Evolutionary conservation across 768 basidiomycete genomes (phyloP), one percentile per base, ranked within the genome.

Genomic region (Collybia sordida): DNA sequence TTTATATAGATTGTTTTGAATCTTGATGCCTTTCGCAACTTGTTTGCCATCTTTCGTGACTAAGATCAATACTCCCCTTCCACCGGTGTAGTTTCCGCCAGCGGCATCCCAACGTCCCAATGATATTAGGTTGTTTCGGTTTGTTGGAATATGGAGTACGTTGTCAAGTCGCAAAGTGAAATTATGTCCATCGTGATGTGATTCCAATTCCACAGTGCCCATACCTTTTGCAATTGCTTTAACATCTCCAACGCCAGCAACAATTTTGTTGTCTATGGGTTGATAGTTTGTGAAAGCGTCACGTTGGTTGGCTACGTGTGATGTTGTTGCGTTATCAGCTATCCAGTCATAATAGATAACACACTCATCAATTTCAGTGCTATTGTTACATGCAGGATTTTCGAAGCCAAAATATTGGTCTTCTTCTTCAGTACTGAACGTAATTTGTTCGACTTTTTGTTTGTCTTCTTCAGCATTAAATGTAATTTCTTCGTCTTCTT

Each of bases 311-410:
- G 22, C 18, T 7, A 42, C 12, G 19, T 42, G 41, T 1, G 22
- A 23, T 24, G 41, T 42, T 1, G 21, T 42, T 42, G 41, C 41
- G 7, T 15, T 28, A 25, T 55, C 50, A 11, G 28, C 53, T 8
- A 55, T 14, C 50, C 53, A 55, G 18, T 50, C 42, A 24, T 44
- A 50, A 25, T 42, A 49, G 40, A 28, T 24, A 40, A 44, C 21
- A 14, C 41, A 28, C 41, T 50, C 39, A 27, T 43, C 41, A 42
- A 14, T 41, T 21, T 21, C 46, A 14, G 22, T n/a, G n/a, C n/a
- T n/a, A 4, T 22, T 5, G 11, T 21, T n/a, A n/a, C n/a, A n/a
- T n/a, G n/a, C n/a, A n/a, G n/a, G n/a, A n/a, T n/a, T n/a, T n/a
- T n/a, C n/a, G n/a, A 9, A 15, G 18, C 18, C 18, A 37, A 37